Base-by-base conservation (phyloP, 1,284 basidiomycete genomes). In the Athelia sp. region DNA sequence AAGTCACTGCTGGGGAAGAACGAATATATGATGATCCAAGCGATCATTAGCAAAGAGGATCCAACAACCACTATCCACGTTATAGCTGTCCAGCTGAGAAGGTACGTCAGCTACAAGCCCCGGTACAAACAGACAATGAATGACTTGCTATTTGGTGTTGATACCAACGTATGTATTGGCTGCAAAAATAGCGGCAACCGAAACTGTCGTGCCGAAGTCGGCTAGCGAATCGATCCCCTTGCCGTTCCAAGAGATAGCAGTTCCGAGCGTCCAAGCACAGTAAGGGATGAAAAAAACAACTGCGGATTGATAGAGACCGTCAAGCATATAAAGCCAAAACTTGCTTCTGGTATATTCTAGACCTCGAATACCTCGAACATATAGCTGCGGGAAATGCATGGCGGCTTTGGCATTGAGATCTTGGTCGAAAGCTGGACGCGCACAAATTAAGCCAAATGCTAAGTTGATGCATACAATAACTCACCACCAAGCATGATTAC, bases 321-420 rank as follows among this genome's bases (percentile, higher is more conserved):
- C 96, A 15, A 84, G 64, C 90, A 98, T 96, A 70, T 95, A 97
- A 47, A 87, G 65, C 91, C 93, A 98, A 74, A 98, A 98, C 66
- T 93, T 93, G 51, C 74, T 58, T 13, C 92, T 82, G 18, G 94
- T 98, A 70, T 98, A 99, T 61, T 97, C 94, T 17, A 95, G 74
- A 29, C 95, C 93, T 22, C 85, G 79, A 58, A 98, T 96, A 34
- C 96, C 95, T 43, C 94, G 86, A 56, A 93, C 78, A 66, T 99
- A 99, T 10, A 98, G 83, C 61, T 95, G 90, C 4, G 95, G 95
- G 72, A 91, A 96, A 2, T 92, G 91, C 51, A 98, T 72, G 0
- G 92, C 89, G 0, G 91, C 93, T 64, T 84, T 83, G 21, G 93
- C 89, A 62, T 95, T 93, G 61, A 97, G 78, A 64, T 98, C 95